Percentiles rank a stretch among this genome's conserved stretches.
Conservation (phyloP, 129 eudicot species). For the Flaveria ramosissima region DNA sequence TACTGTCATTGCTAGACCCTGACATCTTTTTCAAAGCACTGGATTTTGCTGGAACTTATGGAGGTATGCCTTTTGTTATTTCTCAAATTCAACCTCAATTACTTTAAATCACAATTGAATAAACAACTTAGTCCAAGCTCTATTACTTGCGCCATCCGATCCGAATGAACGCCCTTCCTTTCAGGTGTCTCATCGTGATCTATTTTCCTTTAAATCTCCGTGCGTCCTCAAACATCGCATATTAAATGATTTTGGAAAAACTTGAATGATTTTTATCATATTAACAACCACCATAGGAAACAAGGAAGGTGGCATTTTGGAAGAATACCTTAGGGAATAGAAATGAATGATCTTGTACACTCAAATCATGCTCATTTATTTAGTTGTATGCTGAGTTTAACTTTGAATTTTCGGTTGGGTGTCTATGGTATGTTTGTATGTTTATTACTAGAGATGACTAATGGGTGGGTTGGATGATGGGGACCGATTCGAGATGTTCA, state of each 20-base stretch:
- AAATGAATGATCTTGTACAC: too few species aligned
- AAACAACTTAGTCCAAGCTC: not conserved
- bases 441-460: too few species aligned
- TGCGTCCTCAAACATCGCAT: not conserved
- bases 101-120: not conserved
- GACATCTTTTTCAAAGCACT: constrained; percentile 94
- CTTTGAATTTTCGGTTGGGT: not conserved
- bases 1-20: constrained; percentile 78
- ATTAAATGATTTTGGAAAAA: not conserved
- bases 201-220: not conserved
- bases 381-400: too few species aligned
- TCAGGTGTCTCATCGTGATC: not conserved
- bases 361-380: too few species aligned
- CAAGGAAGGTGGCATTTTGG: too few species aligned
- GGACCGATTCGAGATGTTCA: too few species aligned
- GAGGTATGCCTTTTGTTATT: constrained; percentile 52
- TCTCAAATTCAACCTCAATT: constrained; percentile 1
- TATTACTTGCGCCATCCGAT: not conserved
- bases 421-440: not conserved
- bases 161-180: not conserved
- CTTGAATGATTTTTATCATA: not conserved
- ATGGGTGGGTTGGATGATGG: too few species aligned
- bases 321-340: too few species aligned
- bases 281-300: too few species aligned
- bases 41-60: constrained; percentile 99